Percentiles rank a stretch among this genome's conserved stretches.
These are phyloP conservation scores for Thymus quinquecostatus DNA, from an alignment of 257 asterid species.

Conservation along the genomic window DNA sequence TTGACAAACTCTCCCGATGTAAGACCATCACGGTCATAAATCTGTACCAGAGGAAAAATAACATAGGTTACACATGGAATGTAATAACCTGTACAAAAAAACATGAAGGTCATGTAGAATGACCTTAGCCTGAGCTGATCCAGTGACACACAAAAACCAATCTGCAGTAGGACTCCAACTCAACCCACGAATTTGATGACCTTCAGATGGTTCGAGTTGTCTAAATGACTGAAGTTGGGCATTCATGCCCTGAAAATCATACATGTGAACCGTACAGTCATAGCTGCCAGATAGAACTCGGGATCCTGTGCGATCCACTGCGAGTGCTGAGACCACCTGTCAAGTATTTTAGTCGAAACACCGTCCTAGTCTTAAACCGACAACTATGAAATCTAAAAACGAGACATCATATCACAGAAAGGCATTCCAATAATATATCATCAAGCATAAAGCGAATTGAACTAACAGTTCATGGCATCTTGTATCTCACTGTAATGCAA, in stretches of 20 bases:
- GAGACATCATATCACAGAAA: not conserved
- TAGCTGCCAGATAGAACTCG: slow-evolving; percentile 93
- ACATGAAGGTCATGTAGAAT: slow-evolving; percentile 25
- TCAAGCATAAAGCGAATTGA: not conserved
- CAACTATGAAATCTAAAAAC: not conserved
- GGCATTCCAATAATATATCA: not conserved
- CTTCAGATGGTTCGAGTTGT: slow-evolving; percentile 96
- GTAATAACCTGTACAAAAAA: slow-evolving; percentile 17
- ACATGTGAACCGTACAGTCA: slow-evolving; percentile 91
- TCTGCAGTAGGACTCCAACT: slow-evolving; percentile 99
- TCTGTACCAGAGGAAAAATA: slow-evolving; percentile 50
- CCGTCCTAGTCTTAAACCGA: slow-evolving; percentile 4
- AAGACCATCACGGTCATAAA: slow-evolving; percentile 96
- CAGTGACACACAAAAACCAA: slow-evolving; percentile 91
- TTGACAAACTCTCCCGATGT: slow-evolving; percentile 89
- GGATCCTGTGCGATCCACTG: slow-evolving; percentile 93
- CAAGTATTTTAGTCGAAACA: slow-evolving; percentile 26
- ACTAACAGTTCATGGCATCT: slow-evolving; percentile 8
- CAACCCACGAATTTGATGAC: slow-evolving; percentile 94
- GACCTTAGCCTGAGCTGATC: slow-evolving; percentile 99
- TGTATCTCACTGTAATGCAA: not conserved
- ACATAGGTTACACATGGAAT: slow-evolving; percentile 23
- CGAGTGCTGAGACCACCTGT: slow-evolving; percentile 91
- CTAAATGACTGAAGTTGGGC: slow-evolving; percentile 92
- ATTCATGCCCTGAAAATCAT: slow-evolving; percentile 98